Evolutionary conservation across 2,329 filamentous ascomycete genomes (phyloP).

Genomic region (Lizonia empirigonia): DNA sequence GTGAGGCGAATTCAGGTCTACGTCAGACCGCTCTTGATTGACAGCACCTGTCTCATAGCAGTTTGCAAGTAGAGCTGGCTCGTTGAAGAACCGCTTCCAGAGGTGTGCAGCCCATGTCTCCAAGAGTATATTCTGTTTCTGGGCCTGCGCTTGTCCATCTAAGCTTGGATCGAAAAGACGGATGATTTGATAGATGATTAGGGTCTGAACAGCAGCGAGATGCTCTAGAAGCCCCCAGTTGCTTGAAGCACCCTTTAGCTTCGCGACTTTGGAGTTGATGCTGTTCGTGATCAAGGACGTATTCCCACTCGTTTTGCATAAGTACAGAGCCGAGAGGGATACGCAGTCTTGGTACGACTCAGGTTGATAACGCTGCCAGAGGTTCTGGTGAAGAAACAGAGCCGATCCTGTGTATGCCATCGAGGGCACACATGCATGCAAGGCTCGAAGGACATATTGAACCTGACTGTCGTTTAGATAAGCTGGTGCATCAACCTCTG

Average conservation of each 20-base stretch:
- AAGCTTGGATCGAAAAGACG: conserved; percentile 36
- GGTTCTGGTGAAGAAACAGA: conserved; percentile 30
- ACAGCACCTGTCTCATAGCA: conserved; percentile 6
- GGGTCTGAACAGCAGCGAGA: conserved; percentile 40
- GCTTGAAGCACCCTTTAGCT: conserved; percentile 17
- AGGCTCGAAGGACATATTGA: conserved; percentile 16
- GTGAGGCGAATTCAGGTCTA: conserved; percentile 13
- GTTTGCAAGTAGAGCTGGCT: background rate
- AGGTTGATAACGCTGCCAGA: conserved; percentile 29
- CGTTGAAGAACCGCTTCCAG: conserved; percentile 31
- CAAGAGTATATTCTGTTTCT: conserved; percentile 30
- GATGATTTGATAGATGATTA: conserved; percentile 43
- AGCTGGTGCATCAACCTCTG: conserved; percentile 10
- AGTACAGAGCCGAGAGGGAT: conserved; percentile 31
- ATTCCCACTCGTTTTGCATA: conserved; percentile 31
- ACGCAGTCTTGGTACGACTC: conserved; percentile 36
- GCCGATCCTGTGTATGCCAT: conserved; percentile 34
- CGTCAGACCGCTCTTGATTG: conserved; percentile 15
- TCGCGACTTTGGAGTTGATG: conserved; percentile 31
- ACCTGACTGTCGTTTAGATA: conserved; percentile 26
- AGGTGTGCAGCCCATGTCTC: conserved; percentile 36
- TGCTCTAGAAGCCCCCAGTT: conserved; percentile 34
- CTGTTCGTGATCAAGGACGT: conserved; percentile 21
- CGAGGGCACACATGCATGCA: conserved; percentile 27
- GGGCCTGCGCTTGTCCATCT: conserved; percentile 19